Conservation (phyloP, 23 red algal genomes). For the Gracilaria vermiculophylla region DNA sequence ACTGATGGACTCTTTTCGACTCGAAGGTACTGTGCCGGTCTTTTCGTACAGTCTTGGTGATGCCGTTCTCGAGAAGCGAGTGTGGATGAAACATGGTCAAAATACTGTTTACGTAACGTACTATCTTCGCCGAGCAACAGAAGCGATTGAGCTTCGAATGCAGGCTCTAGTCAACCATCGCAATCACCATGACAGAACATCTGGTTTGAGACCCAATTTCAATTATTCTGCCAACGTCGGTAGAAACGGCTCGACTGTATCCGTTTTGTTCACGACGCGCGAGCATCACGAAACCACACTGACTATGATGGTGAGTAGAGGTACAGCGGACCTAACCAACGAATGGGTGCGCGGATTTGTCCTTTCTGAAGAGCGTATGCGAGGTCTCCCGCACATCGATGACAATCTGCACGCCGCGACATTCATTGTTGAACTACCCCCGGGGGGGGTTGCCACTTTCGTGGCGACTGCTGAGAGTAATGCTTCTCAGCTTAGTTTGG, state of each 20-base stretch:
- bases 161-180: constrained; percentile 62
- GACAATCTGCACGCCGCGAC: constrained; percentile 55
- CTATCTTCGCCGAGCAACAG: constrained; percentile 27
- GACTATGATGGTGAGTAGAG: constrained; percentile 48
- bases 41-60: constrained; percentile 50
- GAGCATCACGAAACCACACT: constrained; percentile 46
- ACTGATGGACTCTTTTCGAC: constrained; percentile 43
- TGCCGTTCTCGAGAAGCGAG: constrained; percentile 46
- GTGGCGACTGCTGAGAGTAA: constrained; percentile 44
- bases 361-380: constrained; percentile 34
- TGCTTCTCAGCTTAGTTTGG: constrained; percentile 26
- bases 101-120: constrained; percentile 66
- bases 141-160: constrained; percentile 50
- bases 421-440: constrained; percentile 46
- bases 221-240: constrained; percentile 64
- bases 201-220: constrained; percentile 28
- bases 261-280: constrained; percentile 32
- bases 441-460: constrained; percentile 47
- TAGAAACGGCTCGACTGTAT: constrained; percentile 16
- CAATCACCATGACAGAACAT: constrained; percentile 50
- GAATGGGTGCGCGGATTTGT: constrained; percentile 63
- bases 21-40: constrained; percentile 57
- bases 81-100: constrained; percentile 73
- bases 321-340: constrained; percentile 48
- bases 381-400: constrained; percentile 44